Conservation (phyloP, 1,284 basidiomycete genomes). For the Heliocybe sulcata region DNA sequence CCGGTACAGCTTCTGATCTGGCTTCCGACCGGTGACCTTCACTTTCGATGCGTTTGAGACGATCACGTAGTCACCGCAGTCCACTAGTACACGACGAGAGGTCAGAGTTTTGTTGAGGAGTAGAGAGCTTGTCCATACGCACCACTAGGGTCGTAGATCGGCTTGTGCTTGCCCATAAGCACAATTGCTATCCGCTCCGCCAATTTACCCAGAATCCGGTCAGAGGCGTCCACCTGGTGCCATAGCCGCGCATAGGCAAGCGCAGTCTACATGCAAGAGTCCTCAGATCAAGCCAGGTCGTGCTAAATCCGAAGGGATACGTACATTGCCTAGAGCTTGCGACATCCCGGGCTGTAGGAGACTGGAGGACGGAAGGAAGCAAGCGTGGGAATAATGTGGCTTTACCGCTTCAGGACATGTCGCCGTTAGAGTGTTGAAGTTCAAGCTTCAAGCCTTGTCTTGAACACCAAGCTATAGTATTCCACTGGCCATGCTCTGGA, state of each 20-base stretch:
- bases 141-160: conserved; percentile 91
- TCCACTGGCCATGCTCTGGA: no score
- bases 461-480: no score
- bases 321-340: conserved; percentile 61
- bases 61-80: conserved; percentile 96
- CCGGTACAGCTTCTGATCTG: conserved; percentile 81
- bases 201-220: conserved; percentile 87
- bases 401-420: background rate
- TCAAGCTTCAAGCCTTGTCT: no score
- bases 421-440: background rate
- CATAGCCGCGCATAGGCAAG: conserved; percentile 91
- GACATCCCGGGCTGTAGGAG: conserved; percentile 33
- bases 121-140: conserved; percentile 20
- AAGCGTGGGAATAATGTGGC: conserved; percentile 1
- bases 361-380: background rate
- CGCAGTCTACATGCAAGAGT: conserved; percentile 57
- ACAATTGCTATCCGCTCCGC: conserved; percentile 92
- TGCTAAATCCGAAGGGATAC: conserved; percentile 11
- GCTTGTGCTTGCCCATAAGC: conserved; percentile 99
- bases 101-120: background rate
- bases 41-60: conserved; percentile 88
- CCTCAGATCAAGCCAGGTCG: background rate
- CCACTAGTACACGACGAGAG: conserved; percentile 41
- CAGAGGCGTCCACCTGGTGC: conserved; percentile 92
- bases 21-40: conserved; percentile 87